Evolutionary conservation across 768 basidiomycete species (phyloP).

Genomic region (Tylopilus intermedius): DNA sequence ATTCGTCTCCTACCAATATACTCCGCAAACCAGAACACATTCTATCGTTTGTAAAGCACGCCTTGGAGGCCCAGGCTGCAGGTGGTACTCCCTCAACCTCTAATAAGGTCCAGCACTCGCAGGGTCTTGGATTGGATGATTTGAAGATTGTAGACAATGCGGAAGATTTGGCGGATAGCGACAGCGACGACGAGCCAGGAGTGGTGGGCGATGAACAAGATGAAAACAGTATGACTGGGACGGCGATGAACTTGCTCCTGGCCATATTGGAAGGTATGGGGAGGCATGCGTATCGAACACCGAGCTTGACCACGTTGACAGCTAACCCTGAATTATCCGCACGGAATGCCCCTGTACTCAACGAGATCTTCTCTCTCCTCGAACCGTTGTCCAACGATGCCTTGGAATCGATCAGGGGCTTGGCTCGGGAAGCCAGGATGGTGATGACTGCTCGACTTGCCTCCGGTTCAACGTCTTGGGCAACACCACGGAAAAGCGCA

Average conservation of each 20-base stretch:
- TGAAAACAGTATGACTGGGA: constrained; percentile 67
- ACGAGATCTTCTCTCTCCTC: constrained; percentile 65
- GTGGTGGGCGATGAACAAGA: constrained; percentile 35
- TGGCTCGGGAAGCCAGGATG: constrained; percentile 76
- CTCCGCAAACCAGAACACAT: constrained; percentile 62
- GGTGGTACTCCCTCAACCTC: background rate
- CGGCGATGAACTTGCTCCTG: constrained; percentile 74
- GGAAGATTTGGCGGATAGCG: constrained; percentile 42
- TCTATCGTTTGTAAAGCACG: constrained; percentile 78
- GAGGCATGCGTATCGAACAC: background rate
- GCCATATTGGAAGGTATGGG: constrained; percentile 78
- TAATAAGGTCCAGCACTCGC: constrained; percentile 4
- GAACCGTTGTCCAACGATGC: constrained; percentile 49
- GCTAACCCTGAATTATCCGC: constrained; percentile 58
- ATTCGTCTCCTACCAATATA: constrained; percentile 52
- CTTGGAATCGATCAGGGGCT: constrained; percentile 45
- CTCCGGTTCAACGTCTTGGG: constrained; percentile 41
- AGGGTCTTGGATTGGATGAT: constrained; percentile 31
- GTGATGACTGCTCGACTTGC: constrained; percentile 80
- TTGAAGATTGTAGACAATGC: constrained; percentile 36
- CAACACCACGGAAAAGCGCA: constrained; percentile 14
- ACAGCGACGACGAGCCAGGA: constrained; percentile 51
- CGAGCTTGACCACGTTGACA: constrained; percentile 10
- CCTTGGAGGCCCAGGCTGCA: constrained; percentile 45
- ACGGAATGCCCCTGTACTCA: constrained; percentile 55